phyloP scores from a whole-genome alignment of 1,284 basidiomycete species.

The Rhodotorula sp. region DNA sequence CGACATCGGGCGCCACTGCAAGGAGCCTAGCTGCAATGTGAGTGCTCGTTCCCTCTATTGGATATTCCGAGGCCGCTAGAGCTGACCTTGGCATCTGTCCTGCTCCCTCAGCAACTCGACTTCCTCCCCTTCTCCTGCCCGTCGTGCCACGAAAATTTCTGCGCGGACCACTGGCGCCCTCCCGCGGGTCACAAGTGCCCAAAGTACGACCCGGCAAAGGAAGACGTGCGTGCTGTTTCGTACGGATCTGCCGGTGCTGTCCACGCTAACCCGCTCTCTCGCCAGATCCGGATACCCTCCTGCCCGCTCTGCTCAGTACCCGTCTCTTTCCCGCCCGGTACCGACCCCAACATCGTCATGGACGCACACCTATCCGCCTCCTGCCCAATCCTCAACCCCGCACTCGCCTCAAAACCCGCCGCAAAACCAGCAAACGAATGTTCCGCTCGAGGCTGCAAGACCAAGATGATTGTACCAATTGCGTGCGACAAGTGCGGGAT shows the following conservation, averaged over 20 bases:
- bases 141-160: constrained; percentile 20
- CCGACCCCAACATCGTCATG: constrained; percentile 36
- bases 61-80: background rate
- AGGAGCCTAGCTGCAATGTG: constrained; percentile 14
- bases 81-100: background rate
- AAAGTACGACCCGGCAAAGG: constrained; percentile 11
- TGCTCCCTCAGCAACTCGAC: constrained; percentile 14
- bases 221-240: constrained; percentile 18
- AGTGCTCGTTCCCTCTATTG: background rate
- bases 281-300: constrained; percentile 34
- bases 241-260: too few species aligned
- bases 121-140: constrained; percentile 39
- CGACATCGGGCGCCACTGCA: constrained; percentile 34
- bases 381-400: constrained; percentile 24
- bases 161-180: constrained; percentile 32
- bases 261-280: background rate
- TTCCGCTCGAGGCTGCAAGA: constrained; percentile 28
- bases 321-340: constrained; percentile 10
- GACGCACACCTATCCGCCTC: constrained; percentile 25
- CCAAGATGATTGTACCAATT: constrained; percentile 40
- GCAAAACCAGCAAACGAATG: constrained; percentile 17
- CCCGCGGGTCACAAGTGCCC: constrained; percentile 18
- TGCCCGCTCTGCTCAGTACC: constrained; percentile 36
- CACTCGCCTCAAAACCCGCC: background rate
- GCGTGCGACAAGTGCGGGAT: constrained; percentile 29